Evolutionary conservation across 106 monocot species (phyloP), one percentile per base, ranked within the genome.

Genomic region (Narthecium ossifragum): DNA sequence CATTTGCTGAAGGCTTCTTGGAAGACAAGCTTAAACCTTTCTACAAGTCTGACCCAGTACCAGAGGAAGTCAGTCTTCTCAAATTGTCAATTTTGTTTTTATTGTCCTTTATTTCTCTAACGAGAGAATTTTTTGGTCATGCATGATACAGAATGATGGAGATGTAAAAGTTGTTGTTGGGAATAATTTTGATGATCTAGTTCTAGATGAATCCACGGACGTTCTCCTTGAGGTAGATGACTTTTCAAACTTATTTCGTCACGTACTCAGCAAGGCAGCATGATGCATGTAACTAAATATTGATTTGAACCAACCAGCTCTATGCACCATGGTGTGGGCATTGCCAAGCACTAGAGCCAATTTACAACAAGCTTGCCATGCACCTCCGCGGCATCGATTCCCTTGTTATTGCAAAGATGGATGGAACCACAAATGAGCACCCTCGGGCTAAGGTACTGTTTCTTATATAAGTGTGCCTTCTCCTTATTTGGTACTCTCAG

Each of bases 291-390:
- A 29, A 8, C 32, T 34, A 4, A 46, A 22, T 46, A 15, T 52
- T 69, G 24, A n/a, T 43, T 25, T 43, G 24, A 41, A 24, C 65
- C 47, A 24, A 49, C 30, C 78, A 98, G 96, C 69, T 98, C 21
- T 92, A 86, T 74, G 96, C 96, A 25, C 90, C 96, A 60, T 98
- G 96, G 96, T 98, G 96, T 48, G 90, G 96, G 26, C 90, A 90
- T 66, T 98, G 96, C 72, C 83, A 98, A 79, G 59, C 78, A 53
- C 57, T 98, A 14, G 96, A 98, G 54, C 96, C 96, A 47, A 77
- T 65, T 34, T 98, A 98, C 65, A 98, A 98, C 79, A 90, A 84
- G 68, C 90, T 98, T 56, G 90, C 78, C 25, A 90, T 81, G 68
- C 84, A 90, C 74, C 56, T 98, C 3, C 67, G 71, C 6, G 68